Evolutionary conservation across 371 early-diverging fungal genomes (phyloP), one percentile per base, ranked within the genome.

Genomic region (Mortierella sp.): DNA sequence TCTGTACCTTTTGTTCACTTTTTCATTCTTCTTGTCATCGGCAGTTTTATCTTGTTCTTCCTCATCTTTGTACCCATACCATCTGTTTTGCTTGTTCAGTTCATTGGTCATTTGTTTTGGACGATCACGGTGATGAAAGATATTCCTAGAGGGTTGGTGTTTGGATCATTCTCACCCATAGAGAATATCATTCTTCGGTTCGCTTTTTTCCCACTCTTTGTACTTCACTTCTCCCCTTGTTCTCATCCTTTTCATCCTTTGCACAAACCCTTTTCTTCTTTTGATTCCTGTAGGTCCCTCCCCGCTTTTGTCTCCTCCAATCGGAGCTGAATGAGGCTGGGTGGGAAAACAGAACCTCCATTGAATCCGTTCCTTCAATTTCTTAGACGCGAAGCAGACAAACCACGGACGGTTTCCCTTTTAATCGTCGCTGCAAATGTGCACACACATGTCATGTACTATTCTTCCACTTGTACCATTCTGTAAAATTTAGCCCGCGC

Each of bases 161-260:
- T n/a, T n/a, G n/a, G n/a, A 47, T 37, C 17, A 46, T 25, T 21
- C 37, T 19, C 47, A 25, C 16, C 53, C n/a, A 12, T 43, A 29
- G 27, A 47, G 48, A 47, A 25, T 47, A 47, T 24, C 25, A 22
- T 47, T 16, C 21, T 45, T 21, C 24, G 17, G 13, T 24, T 27
- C 28, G 29, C 27, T 31, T 43, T 8, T 41, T 39, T 31, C 24
- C 39, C 34, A 28, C 7, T 19, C 19, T 22, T 37, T 14, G 25
- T 40, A 45, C 14, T 44, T 63, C 48, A 6, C 16, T 19, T 31
- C 37, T 64, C 44, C 54, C 41, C 51, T 47, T 40, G 27, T 27
- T 41, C n/a, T 27, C n/a, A 22, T 31, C 8, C 5, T 43, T 43
- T 41, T 28, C 9, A 25, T 52, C 31, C 39, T 0, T 25, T 45